A percentile compares a stretch with the other conserved stretches of the same genome.
phyloP scores from a whole-genome alignment of 2,329 filamentous ascomycete species.

The Xylaria sp. region DNA sequence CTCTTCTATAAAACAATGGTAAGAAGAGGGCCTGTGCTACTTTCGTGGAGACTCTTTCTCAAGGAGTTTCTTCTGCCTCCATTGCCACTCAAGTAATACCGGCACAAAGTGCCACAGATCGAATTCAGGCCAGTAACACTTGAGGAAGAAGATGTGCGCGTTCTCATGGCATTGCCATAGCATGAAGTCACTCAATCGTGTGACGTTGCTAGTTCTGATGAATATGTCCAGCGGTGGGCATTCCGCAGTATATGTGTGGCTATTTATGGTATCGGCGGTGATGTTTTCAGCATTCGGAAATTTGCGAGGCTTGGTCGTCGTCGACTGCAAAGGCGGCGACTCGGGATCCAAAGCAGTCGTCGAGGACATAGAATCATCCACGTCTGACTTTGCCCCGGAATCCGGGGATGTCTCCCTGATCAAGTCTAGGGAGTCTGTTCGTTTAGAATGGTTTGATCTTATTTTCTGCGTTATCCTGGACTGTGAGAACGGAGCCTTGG shows the following conservation, averaged over 20 bases:
- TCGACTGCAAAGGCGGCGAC: conserved; percentile 51
- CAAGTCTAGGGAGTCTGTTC: conserved; percentile 53
- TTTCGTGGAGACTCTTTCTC: conserved; percentile 56
- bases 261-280: conserved; percentile 78
- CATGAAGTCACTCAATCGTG: conserved; percentile 96
- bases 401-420: conserved; percentile 57
- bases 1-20: not conserved
- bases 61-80: conserved; percentile 65
- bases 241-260: conserved; percentile 85
- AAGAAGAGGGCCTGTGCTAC: conserved; percentile 14
- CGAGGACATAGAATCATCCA: conserved; percentile 63
- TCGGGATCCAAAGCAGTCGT: conserved; percentile 64
- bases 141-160: conserved; percentile 89
- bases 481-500: conserved; percentile 80
- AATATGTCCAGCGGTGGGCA: conserved; percentile 90
- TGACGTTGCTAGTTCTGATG: conserved; percentile 89
- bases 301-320: conserved; percentile 45
- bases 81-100: conserved; percentile 89
- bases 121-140: conserved; percentile 95
- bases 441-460: conserved; percentile 66
- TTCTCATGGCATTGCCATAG: conserved; percentile 96
- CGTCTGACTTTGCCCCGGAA: conserved; percentile 53
- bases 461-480: conserved; percentile 87
- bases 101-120: conserved; percentile 92
- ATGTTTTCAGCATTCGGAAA: conserved; percentile 83